A percentile compares a stretch with the other conserved stretches of the same genome.
phyloP scores from a whole-genome alignment of 192 early-diverging fungal genomes.

The Phycomyces nitens region DNA sequence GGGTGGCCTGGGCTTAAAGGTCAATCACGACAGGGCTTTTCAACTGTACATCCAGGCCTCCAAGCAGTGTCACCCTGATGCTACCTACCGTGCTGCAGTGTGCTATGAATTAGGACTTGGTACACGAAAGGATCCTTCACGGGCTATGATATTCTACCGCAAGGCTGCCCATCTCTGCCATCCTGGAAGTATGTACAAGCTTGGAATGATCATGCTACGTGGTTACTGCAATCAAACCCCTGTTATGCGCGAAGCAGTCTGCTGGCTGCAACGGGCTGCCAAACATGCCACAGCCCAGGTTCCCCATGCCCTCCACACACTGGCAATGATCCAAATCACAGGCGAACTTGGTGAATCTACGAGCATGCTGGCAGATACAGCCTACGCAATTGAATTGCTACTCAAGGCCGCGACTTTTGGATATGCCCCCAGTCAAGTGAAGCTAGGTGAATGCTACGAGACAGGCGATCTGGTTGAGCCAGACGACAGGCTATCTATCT shows the following conservation, averaged over 20 bases:
- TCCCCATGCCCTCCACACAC: slow-evolving; percentile 13
- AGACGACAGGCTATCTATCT: slow-evolving; percentile 44
- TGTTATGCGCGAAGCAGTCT: slow-evolving; percentile 86
- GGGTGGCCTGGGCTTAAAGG: slow-evolving; percentile 68
- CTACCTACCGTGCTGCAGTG: slow-evolving; percentile 88
- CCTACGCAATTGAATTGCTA: slow-evolving; percentile 53
- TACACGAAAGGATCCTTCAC: slow-evolving; percentile 73
- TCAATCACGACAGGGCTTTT: slow-evolving; percentile 87
- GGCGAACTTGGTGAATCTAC: slow-evolving; percentile 12
- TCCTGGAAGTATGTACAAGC: slow-evolving; percentile 93
- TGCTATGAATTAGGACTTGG: slow-evolving; percentile 94
- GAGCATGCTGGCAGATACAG: slow-evolving; percentile 32
- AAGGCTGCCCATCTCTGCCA: slow-evolving; percentile 87
- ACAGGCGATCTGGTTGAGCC: slow-evolving; percentile 45
- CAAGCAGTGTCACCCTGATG: slow-evolving; percentile 84
- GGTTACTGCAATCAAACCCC: slow-evolving; percentile 68
- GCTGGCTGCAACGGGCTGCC: slow-evolving; percentile 90
- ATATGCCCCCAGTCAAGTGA: slow-evolving; percentile 55
- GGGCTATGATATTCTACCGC: slow-evolving; percentile 84
- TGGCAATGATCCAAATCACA: slow-evolving; percentile 16
- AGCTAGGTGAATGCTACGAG: slow-evolving; percentile 54
- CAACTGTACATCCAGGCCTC: slow-evolving; percentile 85
- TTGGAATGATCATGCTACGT: slow-evolving; percentile 86
- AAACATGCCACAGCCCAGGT: slow-evolving; percentile 62
- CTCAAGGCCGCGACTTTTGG: slow-evolving; percentile 54